Evolutionary conservation across 805 yeast species (phyloP).

Genomic region (Henningerozyma blattae): DNA sequence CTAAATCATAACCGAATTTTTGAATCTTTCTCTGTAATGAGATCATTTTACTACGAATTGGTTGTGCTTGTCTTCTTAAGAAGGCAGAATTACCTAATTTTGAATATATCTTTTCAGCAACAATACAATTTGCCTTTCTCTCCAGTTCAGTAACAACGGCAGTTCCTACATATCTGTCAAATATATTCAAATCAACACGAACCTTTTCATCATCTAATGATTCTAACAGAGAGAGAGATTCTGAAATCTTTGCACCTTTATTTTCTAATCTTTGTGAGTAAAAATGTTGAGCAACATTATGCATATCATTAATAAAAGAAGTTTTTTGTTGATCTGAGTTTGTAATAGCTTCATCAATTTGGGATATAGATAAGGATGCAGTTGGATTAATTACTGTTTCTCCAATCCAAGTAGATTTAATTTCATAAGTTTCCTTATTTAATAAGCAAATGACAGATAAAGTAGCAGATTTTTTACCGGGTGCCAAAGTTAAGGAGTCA

Average conservation of each 20-base stretch:
- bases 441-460: slow-evolving; percentile 72
- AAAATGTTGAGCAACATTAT: slow-evolving; percentile 15
- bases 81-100: slow-evolving; percentile 70
- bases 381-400: slow-evolving; percentile 62
- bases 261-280: slow-evolving; percentile 14
- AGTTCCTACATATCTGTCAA: slow-evolving; percentile 44
- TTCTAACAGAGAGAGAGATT: slow-evolving; percentile 53
- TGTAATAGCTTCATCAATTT: slow-evolving; percentile 7
- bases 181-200: slow-evolving; percentile 58
- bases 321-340: neutral
- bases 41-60: slow-evolving; percentile 71
- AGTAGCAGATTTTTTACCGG: slow-evolving; percentile 49
- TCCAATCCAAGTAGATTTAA: slow-evolving; percentile 66
- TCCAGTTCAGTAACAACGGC: slow-evolving; percentile 62
- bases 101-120: slow-evolving; percentile 71
- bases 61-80: slow-evolving; percentile 78
- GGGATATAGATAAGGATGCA: slow-evolving; percentile 8
- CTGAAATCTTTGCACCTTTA: slow-evolving; percentile 11
- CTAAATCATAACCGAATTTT: slow-evolving; percentile 56
- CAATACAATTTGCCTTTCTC: slow-evolving; percentile 69
- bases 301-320: slow-evolving; percentile 5
- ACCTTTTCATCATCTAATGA: slow-evolving; percentile 81
- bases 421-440: slow-evolving; percentile 57
- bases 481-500: slow-evolving; percentile 47
- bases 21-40: slow-evolving; percentile 62